Base-by-base conservation (phyloP, 108 stramenopile species). In the Fragilaria crotonensis region DNA sequence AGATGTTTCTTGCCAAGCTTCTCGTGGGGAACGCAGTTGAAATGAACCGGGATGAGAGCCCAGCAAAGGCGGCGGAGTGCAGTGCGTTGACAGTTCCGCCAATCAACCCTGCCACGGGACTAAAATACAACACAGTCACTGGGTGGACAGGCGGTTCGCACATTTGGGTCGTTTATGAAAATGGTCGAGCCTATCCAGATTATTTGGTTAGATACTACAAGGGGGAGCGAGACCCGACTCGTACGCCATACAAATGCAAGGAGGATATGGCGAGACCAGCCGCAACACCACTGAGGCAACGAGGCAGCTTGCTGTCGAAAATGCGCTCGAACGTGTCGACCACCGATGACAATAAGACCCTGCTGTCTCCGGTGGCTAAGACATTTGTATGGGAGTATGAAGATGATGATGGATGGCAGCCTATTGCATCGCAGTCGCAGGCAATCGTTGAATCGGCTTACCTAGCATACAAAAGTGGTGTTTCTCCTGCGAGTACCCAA, bases 111-210 rank as follows among this genome's bases (percentile, higher is more conserved):
- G 14, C 5, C 18, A 5, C 5, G 7, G 30, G 30, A 30, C 22
- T 30, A 5, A 55, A 55, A 23, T 55, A 29, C 27, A 29, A 55
- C n/a, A 55, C 54, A 9, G 54, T 55, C 28, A 25, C 5, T 5
- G 54, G 54, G 5, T 5, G n/a, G 9, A 5, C 21, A 5, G n/a
- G n/a, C 5, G 54, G 54, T 5, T 22, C 29, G 26, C 25, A 55
- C 5, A 29, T 55, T 5, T 55, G 27, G 26, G 54, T 55, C 7
- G 54, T 55, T 14, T 55, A 55, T n/a, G 54, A 55, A 31, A 55
- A 55, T 31, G 54, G 54, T 30, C 54, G 54, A 14, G 54, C 54
- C 18, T 55, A 55, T 19, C 54, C 54, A 55, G 54, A 55, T 7
- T 41, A 41, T 41, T 14, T 41, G 11, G 36, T 41, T 7, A 7